phyloP scores from a whole-genome alignment of 371 early-diverging fungal species.

The Mucor circinelloides region DNA sequence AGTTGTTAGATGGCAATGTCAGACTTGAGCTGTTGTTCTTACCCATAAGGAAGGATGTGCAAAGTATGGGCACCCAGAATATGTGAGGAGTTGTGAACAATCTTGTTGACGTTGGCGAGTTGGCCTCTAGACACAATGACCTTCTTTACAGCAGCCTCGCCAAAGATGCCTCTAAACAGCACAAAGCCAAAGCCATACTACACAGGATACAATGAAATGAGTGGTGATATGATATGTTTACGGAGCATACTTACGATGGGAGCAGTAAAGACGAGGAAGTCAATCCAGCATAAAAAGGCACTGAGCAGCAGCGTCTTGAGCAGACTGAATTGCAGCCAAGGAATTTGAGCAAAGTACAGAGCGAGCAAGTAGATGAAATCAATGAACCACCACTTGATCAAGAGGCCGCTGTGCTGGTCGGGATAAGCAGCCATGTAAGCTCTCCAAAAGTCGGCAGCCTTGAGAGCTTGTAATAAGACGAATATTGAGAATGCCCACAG shows the following conservation, averaged over 20 bases:
- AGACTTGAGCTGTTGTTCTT: not conserved
- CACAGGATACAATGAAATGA: not conserved
- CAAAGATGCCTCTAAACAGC: constrained; percentile 8
- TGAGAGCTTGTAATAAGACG: constrained; percentile 35
- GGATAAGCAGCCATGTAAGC: constrained; percentile 32
- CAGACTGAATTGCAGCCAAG: constrained; percentile 49
- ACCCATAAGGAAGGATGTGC: constrained; percentile 56
- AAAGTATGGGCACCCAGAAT: constrained; percentile 54
- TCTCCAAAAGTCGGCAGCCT: constrained; percentile 26
- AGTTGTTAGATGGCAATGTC: not conserved
- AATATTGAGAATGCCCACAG: constrained; percentile 42
- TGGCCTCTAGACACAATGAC: constrained; percentile 43
- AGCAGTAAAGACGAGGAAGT: constrained; percentile 32
- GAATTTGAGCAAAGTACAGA: constrained; percentile 43
- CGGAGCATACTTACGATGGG: constrained; percentile 40
- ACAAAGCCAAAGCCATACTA: constrained; percentile 12
- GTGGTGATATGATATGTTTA: not conserved
- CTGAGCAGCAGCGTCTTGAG: constrained; percentile 32
- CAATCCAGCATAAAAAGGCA: constrained; percentile 11
- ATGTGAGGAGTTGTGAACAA: constrained; percentile 44
- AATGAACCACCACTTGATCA: constrained; percentile 37
- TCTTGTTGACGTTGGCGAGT: constrained; percentile 44
- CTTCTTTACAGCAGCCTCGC: constrained; percentile 34
- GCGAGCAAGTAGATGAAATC: constrained; percentile 35
- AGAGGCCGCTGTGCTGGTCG: constrained; percentile 25